phyloP scores from a whole-genome alignment of 2,329 filamentous ascomycete species.

The Diaporthe amygdali region DNA sequence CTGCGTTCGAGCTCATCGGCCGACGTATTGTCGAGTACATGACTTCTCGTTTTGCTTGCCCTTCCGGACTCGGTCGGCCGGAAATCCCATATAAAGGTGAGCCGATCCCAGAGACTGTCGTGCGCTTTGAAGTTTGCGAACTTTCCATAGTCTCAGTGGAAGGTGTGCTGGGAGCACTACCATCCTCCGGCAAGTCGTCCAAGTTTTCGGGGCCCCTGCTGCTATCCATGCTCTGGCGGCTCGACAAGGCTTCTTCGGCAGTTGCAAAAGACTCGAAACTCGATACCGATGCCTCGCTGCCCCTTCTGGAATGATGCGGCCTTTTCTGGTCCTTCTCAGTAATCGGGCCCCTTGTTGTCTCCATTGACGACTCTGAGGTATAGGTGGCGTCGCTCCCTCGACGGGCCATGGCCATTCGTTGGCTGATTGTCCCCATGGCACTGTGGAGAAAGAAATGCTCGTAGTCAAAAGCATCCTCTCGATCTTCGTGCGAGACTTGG shows the following conservation, averaged over 20 bases:
- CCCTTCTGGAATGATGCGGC: conserved; percentile 36
- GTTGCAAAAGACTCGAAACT: conserved; percentile 63
- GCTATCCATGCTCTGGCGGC: conserved; percentile 36
- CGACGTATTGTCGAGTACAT: conserved; percentile 44
- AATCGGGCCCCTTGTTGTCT: conserved; percentile 61
- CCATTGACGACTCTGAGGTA: conserved; percentile 64
- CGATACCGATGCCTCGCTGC: conserved; percentile 55
- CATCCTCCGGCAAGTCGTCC: conserved; percentile 31
- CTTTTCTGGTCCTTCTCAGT: conserved; percentile 23
- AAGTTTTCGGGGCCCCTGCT: conserved; percentile 29
- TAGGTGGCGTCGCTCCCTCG: conserved; percentile 57
- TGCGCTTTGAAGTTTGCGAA: conserved; percentile 36
- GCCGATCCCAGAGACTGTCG: conserved; percentile 27
- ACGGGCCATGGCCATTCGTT: conserved; percentile 48
- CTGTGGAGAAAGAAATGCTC: conserved; percentile 95
- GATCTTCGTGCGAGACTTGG: conserved; percentile 83
- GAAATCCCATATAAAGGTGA: not conserved
- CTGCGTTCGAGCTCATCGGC: conserved; percentile 46
- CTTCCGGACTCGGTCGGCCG: conserved; percentile 29
- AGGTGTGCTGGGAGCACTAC: not conserved
- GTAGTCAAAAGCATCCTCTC: conserved; percentile 94
- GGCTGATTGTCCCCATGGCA: conserved; percentile 79
- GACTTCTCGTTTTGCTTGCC: conserved; percentile 30
- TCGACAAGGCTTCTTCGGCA: conserved; percentile 55
- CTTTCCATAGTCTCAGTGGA: conserved; percentile 32